These are phyloP conservation scores for Monosporascus sp. DNA, from an alignment of 2,329 filamentous ascomycete species.

Conservation along the genomic window DNA sequence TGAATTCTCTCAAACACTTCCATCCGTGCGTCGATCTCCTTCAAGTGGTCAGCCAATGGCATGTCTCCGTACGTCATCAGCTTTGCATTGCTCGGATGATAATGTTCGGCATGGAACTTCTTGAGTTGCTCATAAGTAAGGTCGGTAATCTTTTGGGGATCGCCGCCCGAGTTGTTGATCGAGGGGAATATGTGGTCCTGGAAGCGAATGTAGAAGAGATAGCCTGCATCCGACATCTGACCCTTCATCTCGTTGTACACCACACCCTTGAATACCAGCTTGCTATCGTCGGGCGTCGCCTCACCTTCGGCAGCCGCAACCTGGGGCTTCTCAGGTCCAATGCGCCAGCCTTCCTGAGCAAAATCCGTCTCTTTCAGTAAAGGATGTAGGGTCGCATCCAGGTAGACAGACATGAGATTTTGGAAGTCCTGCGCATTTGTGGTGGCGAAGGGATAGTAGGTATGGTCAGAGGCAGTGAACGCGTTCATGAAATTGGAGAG, in stretches of 20 bases:
- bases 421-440: constrained; percentile 93
- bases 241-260: constrained; percentile 99
- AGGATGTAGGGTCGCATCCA: constrained; percentile 89
- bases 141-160: constrained; percentile 93
- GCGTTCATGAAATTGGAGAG: constrained; percentile 99
- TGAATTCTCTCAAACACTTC: constrained; percentile 65
- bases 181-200: constrained; percentile 91
- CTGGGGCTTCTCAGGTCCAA: constrained; percentile 83
- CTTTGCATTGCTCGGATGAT: constrained; percentile 96
- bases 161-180: constrained; percentile 94
- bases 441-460: constrained; percentile 95
- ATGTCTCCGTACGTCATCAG: constrained; percentile 94
- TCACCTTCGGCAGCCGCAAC: constrained; percentile 41
- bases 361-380: constrained; percentile 89
- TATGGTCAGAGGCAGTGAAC: constrained; percentile 93
- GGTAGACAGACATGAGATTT: constrained; percentile 93
- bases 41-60: constrained; percentile 74
- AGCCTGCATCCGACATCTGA: constrained; percentile 95
- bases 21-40: constrained; percentile 71
- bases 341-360: constrained; percentile 92
- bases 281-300: constrained; percentile 52
- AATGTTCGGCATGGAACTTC: constrained; percentile 85
- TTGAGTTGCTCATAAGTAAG: constrained; percentile 86
- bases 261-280: constrained; percentile 90
- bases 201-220: constrained; percentile 92